phyloP scores from a whole-genome alignment of 371 early-diverging fungal genomes.

The Phascolomyces articulosus region DNA sequence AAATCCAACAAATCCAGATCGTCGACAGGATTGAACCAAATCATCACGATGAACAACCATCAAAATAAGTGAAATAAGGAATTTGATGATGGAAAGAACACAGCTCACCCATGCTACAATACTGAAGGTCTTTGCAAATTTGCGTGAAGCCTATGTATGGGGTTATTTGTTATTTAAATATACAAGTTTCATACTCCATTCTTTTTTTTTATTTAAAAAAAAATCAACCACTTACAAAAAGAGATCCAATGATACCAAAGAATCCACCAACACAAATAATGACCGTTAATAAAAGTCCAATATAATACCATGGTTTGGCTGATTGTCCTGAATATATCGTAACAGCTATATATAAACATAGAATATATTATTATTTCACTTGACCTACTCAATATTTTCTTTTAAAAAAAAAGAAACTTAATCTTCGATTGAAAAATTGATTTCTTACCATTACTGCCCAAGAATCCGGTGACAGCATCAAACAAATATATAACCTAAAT shows the following conservation, averaged over 20 bases:
- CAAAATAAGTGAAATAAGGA: conserved; percentile 39
- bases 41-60: conserved; percentile 36
- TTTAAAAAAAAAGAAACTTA: too few relatives aligned
- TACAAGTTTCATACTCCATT: too few relatives aligned
- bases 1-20: conserved; percentile 45
- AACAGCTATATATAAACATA: conserved; percentile 27
- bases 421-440: background rate
- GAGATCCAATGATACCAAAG: conserved; percentile 46
- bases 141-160: conserved; percentile 39
- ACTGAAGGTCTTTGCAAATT: conserved; percentile 46
- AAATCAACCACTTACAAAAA: conserved; percentile 45
- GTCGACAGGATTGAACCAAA: conserved; percentile 42
- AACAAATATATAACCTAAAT: conserved; percentile 41
- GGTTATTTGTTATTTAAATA: background rate
- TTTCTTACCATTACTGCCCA: conserved; percentile 47
- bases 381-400: too few relatives aligned
- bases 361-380: background rate
- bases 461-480: conserved; percentile 48
- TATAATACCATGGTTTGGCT: conserved; percentile 47
- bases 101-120: conserved; percentile 47
- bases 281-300: conserved; percentile 43
- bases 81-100: conserved; percentile 42
- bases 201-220: background rate
- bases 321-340: conserved; percentile 49
- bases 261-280: conserved; percentile 45